A percentile compares a stretch with the other conserved stretches of the same genome.
phyloP scores from a whole-genome alignment of 306 rosid species.

The Abrus pulchellus region DNA sequence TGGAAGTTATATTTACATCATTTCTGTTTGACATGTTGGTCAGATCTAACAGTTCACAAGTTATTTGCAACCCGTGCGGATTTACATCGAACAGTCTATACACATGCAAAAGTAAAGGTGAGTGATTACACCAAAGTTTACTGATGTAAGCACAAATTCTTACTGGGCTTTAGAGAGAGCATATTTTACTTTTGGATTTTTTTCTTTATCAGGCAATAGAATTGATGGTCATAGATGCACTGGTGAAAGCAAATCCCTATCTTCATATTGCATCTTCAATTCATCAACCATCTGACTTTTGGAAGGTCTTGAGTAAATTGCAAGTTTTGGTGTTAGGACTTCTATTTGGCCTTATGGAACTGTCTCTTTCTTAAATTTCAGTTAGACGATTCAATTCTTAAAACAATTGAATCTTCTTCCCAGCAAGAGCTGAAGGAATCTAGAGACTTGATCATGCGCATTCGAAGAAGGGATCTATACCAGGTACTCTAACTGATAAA shows the following conservation, averaged over 20 bases:
- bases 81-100: conserved; percentile 87
- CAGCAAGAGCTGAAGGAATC: conserved; percentile 72
- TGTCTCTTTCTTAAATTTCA: conserved; percentile 52
- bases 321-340: conserved; percentile 32
- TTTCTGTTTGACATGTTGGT: conserved; percentile 52
- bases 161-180: conserved; percentile 24
- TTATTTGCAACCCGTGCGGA: conserved; percentile 90
- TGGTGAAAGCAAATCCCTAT: conserved; percentile 70
- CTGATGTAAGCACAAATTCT: not conserved
- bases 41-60: conserved; percentile 86
- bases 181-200: not conserved
- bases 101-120: conserved; percentile 93
- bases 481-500: conserved; percentile 60
- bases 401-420: conserved; percentile 68
- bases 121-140: conserved; percentile 30
- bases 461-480: conserved; percentile 83
- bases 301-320: conserved; percentile 73
- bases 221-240: conserved; percentile 82
- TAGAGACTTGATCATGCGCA: conserved; percentile 75
- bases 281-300: conserved; percentile 75
- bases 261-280: conserved; percentile 68
- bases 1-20: conserved; percentile 39
- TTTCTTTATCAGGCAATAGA: conserved; percentile 76
- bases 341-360: conserved; percentile 29
- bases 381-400: conserved; percentile 83